Evolutionary conservation across 768 basidiomycete species (phyloP), one percentile per base, ranked within the genome.

Genomic region (Lactifluus rugatus): DNA sequence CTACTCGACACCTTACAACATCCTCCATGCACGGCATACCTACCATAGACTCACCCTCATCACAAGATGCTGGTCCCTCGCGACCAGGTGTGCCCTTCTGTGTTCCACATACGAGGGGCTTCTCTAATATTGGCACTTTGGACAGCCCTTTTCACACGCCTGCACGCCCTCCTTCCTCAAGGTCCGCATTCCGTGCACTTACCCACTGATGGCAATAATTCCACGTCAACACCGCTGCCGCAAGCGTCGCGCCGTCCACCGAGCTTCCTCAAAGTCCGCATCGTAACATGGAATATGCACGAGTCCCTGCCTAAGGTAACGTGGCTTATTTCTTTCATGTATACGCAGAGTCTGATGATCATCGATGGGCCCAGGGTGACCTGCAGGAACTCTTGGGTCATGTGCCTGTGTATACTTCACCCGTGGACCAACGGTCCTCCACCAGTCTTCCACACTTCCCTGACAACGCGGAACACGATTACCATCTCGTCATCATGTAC

Each of bases 201-300:
- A 63, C 48, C 57, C 60, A 10, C 52, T 65, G 47, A 67, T 63
- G 62, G 65, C 63, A 26, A 57, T 64, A n/a, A 54, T 67, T 21
- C 68, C 31, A 39, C 65, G 65, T 41, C 65, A 57, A n/a, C 63
- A 53, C 28, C 60, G 65, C 21, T 68, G 67, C 55, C 60, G 13
- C 44, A 48, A 67, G 62, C 55, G 54, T 66, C 32, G 3, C 42
- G 23, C 10, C 61, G 66, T 11, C 59, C 69, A 5, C 70, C 70
- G 1, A 76, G 74, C 62, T 78, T 76, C 66, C 72, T 89, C 46
- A 90, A 89, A 66, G 72, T 88, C 39, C 73, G 82, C 44, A 80
- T 89, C 48, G 52, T 89, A 34, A 85, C 85, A 37, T 91, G 88
- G 88, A 91, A 90, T 62, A 91, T 91, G 88, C 85, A 90, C 62